Conservation (phyloP, 352 stramenopile species). For the Bremia lactucae region DNA sequence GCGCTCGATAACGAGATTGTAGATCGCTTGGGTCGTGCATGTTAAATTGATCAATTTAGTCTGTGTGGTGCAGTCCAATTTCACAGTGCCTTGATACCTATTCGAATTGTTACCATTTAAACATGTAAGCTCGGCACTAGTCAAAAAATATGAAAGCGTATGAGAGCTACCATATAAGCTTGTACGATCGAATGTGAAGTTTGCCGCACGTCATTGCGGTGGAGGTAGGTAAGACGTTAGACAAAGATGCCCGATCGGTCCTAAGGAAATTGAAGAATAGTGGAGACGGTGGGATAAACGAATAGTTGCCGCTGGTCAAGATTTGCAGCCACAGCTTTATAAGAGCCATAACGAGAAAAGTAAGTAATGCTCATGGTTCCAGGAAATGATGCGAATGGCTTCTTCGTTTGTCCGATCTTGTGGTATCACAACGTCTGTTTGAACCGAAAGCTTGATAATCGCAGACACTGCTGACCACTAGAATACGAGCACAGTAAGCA, state of each 20-base stretch:
- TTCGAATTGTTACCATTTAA: neutral
- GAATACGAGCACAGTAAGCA: neutral
- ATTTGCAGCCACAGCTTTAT: neutral
- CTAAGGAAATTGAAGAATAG: neutral
- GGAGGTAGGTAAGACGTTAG: neutral
- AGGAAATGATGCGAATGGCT: neutral
- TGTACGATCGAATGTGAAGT: conserved; percentile 12
- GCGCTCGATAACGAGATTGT: conserved; percentile 16
- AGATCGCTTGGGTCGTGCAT: neutral
- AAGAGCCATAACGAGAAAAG: no score
- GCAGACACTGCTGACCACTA: neutral
- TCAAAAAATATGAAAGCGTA: neutral
- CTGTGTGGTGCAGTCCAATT: conserved; percentile 3
- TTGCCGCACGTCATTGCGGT: conserved; percentile 9
- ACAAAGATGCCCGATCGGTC: neutral
- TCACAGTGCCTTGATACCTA: conserved; percentile 16
- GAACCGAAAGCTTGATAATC: neutral
- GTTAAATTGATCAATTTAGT: neutral
- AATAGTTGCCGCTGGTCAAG: neutral
- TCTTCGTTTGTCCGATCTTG: neutral
- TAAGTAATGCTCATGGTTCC: neutral
- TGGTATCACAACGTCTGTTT: neutral
- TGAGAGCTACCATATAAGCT: conserved; percentile 11
- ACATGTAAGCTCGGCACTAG: no score
- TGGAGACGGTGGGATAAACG: neutral